phyloP scores from a whole-genome alignment of 2,329 filamentous ascomycete species.

The Fusarium sp. region DNA sequence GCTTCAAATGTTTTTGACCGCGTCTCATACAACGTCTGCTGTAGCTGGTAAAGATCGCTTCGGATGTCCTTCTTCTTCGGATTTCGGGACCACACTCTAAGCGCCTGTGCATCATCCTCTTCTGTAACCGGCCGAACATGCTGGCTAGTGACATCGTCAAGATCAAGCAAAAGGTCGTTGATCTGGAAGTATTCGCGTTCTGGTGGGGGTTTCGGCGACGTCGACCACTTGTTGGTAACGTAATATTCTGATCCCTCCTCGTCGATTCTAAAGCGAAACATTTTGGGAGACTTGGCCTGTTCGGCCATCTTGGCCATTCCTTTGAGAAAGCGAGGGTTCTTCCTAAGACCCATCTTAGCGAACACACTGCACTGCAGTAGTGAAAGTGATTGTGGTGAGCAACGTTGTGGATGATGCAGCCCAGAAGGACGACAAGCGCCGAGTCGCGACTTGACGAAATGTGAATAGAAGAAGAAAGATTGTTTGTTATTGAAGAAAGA shows the following conservation, averaged over 20 bases:
- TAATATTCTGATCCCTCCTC: conserved; percentile 46
- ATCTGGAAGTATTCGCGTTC: conserved; percentile 53
- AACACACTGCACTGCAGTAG: neutral
- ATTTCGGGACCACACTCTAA: conserved; percentile 46
- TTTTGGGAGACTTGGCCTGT: conserved; percentile 25
- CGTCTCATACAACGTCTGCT: conserved; percentile 44
- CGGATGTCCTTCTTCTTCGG: conserved; percentile 40
- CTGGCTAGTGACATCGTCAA: conserved; percentile 60
- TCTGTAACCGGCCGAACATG: conserved; percentile 57
- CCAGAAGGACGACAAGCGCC: neutral
- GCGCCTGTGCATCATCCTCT: conserved; percentile 50
- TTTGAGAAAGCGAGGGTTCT: conserved; percentile 14
- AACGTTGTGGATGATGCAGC: neutral
- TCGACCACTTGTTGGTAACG: conserved; percentile 35
- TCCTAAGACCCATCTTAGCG: conserved; percentile 25
- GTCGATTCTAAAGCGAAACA: conserved; percentile 37
- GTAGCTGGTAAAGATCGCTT: conserved; percentile 47
- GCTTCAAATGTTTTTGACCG: conserved; percentile 44
- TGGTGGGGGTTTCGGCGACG: conserved; percentile 16
- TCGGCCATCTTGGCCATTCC: conserved; percentile 1
- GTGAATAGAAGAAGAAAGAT: neutral
- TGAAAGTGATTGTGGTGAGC: neutral
- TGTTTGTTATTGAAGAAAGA: neutral
- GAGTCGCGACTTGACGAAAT: neutral
- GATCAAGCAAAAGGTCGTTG: conserved; percentile 60